Base-by-base conservation (phyloP, 306 rosid genomes). In the Geum urbanum region DNA sequence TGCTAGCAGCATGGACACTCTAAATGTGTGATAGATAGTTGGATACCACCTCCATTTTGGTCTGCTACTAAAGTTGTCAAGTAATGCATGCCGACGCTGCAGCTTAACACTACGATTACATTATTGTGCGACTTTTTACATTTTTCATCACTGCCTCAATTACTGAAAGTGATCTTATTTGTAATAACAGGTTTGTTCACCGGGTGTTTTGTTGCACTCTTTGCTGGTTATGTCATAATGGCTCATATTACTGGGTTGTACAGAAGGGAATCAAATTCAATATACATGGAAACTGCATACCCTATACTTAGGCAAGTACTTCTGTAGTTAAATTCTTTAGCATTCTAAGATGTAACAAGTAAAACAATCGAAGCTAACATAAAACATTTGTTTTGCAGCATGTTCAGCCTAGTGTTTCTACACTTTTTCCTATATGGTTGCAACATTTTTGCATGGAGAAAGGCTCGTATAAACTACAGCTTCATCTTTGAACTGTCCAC, bases 371-470 rank as follows among this genome's bases (percentile, higher is more conserved):
- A 58, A 50, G 27, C 27, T 56, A 67, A 19, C 66, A 20, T 57
- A 72, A 48, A 40, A 52, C 6, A 64, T 51, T 40, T 52, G 41
- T 70, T 67, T 63, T 83, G 88, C 99, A 94, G 99, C 80, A 84
- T 94, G 96, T 94, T 91, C 84, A 86, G 97, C 89, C 90, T 94
- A 16, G 15, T 94, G 84, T 94, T 94, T 76, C 92, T 94, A n/a
- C 99, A 94, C 78, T 80, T 94, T 80, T 89, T 94, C 73, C 91
- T 91, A 11, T 91, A 88, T 35, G 99, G 97, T n/a, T 94, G 96
- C 84, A 91, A 94, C 86, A 89, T 88, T 60, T 80, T 86, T 19
- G 95, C 95, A 0, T 94, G 99, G 99, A 82, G 91, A 80, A 94
- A 86, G 84, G 72, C 89, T 68, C 95, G 97, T 7, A 89, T 94